phyloP scores from a whole-genome alignment of 2,329 filamentous ascomycete species.

The Colletotrichum paranaense region DNA sequence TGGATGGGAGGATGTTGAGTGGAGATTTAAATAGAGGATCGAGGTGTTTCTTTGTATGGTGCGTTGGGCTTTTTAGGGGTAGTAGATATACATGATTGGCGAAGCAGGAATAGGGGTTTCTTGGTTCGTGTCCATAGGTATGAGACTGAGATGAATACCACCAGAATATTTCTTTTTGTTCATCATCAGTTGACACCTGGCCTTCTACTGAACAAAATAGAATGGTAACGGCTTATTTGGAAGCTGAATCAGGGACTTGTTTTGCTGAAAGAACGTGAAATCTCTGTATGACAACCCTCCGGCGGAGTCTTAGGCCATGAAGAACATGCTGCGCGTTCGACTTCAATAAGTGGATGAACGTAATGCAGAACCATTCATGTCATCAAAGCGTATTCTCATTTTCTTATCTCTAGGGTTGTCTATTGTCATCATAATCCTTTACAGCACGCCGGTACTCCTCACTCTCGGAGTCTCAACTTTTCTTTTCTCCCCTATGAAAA shows the following conservation, averaged over 20 bases:
- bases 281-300: too few relatives aligned
- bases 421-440: slow-evolving; percentile 30
- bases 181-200: too few relatives aligned
- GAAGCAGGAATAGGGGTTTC: not conserved
- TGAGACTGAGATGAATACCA: not conserved
- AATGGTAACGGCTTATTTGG: too few relatives aligned
- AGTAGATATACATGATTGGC: not conserved
- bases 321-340: too few relatives aligned
- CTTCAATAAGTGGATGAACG: too few relatives aligned
- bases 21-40: slow-evolving; percentile 35
- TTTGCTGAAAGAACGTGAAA: too few relatives aligned
- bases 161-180: not conserved
- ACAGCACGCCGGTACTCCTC: slow-evolving; percentile 10
- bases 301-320: too few relatives aligned
- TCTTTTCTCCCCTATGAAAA: not conserved
- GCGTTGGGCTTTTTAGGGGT: not conserved
- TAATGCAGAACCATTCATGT: not conserved
- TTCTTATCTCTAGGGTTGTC: slow-evolving; percentile 23
- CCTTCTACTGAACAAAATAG: too few relatives aligned
- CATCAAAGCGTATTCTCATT: slow-evolving; percentile 35
- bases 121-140: not conserved
- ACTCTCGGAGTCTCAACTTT: slow-evolving; percentile 25
- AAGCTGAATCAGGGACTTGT: too few relatives aligned
- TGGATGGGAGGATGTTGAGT: slow-evolving; percentile 42
- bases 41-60: not conserved